Evolutionary conservation across 768 basidiomycete species (phyloP), one percentile per base, ranked within the genome.

Genomic region (Psilocybe subaeruginosa): DNA sequence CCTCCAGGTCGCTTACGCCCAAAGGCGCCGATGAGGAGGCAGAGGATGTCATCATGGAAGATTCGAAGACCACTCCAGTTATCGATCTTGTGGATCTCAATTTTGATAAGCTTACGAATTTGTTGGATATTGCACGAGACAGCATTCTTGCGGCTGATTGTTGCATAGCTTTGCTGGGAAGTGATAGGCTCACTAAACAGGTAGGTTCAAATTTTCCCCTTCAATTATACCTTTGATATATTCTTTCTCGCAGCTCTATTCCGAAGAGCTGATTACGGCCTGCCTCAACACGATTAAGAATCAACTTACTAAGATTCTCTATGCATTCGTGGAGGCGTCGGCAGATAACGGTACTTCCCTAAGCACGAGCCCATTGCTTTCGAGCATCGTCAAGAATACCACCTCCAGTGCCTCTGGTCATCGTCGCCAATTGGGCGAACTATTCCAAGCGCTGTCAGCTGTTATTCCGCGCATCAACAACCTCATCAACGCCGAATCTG

Each of bases 241-340:
- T 53, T 30, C 29, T 45, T n/a, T 16, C 2, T 47, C 7, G 16
- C 68, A 96, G 91, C 77, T 98, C 8, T 97, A 97, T 73, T 97
- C 97, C 0, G 95, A 98, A 72, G 97, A 99, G 70, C 80, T 95
- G 9, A 93, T 99, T 63, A 88, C 88, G 0, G 78, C 84, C 0
- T 93, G 95, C 74, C 79, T 98, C 16, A 79, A 76, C 46, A 80
- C 89, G 0, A 82, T 95, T 63, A 95, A 96, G 71, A 91, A 90
- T 63, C 89, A 90, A 59, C 84, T 97, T 31, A 85, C 85, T 1
- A 85, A 86, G 69, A 80, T 93, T 49, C 80, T 98, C 11, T 96
- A 93, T 69, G 95, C 93, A 0, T 92, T 95, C 64, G 85, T 96
- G 4, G 94, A 96, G 68, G 88, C 87, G 0, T 78, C 82, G 2